Evolutionary conservation across 352 stramenopile genomes (phyloP), one percentile per base, ranked within the genome.

Genomic region (Phytophthora litchii): DNA sequence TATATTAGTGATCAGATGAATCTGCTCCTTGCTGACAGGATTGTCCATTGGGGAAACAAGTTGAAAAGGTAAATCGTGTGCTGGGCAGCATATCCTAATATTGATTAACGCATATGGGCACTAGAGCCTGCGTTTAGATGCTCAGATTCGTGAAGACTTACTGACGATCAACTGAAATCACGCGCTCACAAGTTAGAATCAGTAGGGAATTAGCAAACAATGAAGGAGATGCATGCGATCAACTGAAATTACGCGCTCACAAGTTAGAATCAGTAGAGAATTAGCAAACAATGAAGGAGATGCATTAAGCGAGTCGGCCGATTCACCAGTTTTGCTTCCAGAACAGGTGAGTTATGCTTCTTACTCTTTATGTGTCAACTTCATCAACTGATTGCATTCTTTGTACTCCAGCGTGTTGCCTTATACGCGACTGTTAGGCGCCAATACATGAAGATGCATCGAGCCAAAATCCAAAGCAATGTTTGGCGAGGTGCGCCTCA

Each of bases 391-490:
- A 48, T 42, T 16, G 9, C 21, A 54, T 20, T 58, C 8, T 10
- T 21, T 4, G 9, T 67, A 10, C 16, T 36, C 27, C 38, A 87
- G 81, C 81, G 78, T 16, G 50, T 72, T 10, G 61, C 72, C 23
- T 29, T 91, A 20, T 87, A 81, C 42, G 67, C 75, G 3, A 70
- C 65, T 11, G 81, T 88, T 17, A 70, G 78, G 7, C 77, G 75
- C 3, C 65, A 73, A 19, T 91, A 83, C 62, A 91, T 91, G 81
- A 70, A 79, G 16, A 64, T 69, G 31, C 79, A 86, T 56, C 70
- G 81, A 27, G 51, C 53, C 12, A 55, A 52, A 32, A 19, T 20
- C 13, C 52, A 76, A 37, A 70, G 16, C 27, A 55, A 45, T 14
- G 35, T 48, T 31, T 49, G 23, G 41, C 21, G 17, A 46, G 32